Evolutionary conservation across 345 rosid species (phyloP).

Genomic region (Lumnitzera racemosa): DNA sequence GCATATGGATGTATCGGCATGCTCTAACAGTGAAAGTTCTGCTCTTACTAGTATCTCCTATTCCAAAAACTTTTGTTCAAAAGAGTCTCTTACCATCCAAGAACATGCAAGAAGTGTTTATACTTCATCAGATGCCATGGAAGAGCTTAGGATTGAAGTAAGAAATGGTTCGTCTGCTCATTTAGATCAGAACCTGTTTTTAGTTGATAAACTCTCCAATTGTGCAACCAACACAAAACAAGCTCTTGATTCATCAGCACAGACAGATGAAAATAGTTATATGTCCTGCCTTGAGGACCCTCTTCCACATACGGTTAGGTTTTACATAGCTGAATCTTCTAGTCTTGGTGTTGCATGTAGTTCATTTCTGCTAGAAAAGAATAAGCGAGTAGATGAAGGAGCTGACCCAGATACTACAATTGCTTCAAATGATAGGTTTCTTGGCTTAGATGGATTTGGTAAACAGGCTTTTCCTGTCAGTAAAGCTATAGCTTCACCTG

Average conservation of each 20-base stretch:
- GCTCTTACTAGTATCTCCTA: constrained; percentile 43
- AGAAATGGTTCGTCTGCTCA: too few species aligned
- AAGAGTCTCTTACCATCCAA: constrained; percentile 25
- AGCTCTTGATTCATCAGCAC: constrained; percentile 1
- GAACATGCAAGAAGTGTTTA: constrained; percentile 19
- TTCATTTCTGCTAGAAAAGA: constrained; percentile 44
- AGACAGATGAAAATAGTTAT: background rate
- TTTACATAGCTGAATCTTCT: constrained; percentile 58
- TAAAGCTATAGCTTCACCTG: constrained; percentile 56
- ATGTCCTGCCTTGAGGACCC: constrained; percentile 18
- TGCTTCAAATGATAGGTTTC: constrained; percentile 19
- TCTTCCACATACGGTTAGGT: constrained; percentile 22
- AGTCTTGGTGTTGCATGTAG: constrained; percentile 46
- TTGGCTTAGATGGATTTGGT: constrained; percentile 14
- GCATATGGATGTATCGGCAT: constrained; percentile 26
- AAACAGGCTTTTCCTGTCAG: constrained; percentile 31
- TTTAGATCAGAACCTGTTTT: constrained; percentile 43
- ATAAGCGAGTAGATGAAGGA: constrained; percentile 15
- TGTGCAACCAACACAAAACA: constrained; percentile 16
- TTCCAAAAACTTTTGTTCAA: constrained; percentile 19
- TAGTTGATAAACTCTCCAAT: constrained; percentile 20
- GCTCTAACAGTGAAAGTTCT: constrained; percentile 55
- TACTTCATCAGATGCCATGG: too few species aligned
- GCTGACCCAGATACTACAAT: constrained; percentile 19
- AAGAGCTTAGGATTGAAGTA: too few species aligned